phyloP scores from a whole-genome alignment of 345 rosid species.

The Eutrema yunnanense region DNA sequence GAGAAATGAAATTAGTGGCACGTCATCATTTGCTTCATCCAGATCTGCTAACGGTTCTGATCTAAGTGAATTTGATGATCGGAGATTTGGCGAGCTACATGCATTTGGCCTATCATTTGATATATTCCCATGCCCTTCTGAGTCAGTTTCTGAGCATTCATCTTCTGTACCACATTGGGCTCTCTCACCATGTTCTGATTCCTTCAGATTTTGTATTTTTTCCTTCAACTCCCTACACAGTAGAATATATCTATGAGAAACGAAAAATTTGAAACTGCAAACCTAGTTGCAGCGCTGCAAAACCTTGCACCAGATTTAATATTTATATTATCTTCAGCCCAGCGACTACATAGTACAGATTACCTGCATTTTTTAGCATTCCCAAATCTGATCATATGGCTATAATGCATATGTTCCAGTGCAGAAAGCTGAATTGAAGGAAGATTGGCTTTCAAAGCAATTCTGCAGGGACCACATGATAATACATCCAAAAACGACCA shows the following conservation, averaged over 20 bases:
- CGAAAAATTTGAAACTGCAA: conserved; percentile 1
- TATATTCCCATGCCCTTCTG: conserved; percentile 53
- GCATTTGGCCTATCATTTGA: conserved; percentile 37
- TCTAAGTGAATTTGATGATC: conserved; percentile 33
- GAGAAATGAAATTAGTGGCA: conserved; percentile 58
- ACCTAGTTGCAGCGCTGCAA: not conserved
- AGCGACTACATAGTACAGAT: conserved; percentile 5
- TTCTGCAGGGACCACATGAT: conserved; percentile 40
- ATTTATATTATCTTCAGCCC: not conserved
- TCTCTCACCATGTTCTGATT: conserved; percentile 32
- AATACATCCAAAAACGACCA: conserved; percentile 4
- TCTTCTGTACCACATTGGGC: conserved; percentile 35
- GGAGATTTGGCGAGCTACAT: conserved; percentile 32
- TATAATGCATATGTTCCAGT: conserved; percentile 88
- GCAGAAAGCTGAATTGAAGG: conserved; percentile 70
- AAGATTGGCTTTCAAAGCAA: conserved; percentile 68
- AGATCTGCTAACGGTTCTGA: conserved; percentile 31
- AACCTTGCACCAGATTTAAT: not conserved
- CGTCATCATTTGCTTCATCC: conserved; percentile 50
- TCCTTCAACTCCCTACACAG: conserved; percentile 60
- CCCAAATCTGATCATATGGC: conserved; percentile 92
- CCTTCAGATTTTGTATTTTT: conserved; percentile 56
- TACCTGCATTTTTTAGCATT: conserved; percentile 80
- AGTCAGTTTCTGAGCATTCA: conserved; percentile 84
- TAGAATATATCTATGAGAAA: conserved; percentile 14